A percentile compares a stretch with the other conserved stretches of the same genome.
Evolutionary conservation across 1,284 basidiomycete species (phyloP).

Genomic region (Austroboletus novae-zelandiae): DNA sequence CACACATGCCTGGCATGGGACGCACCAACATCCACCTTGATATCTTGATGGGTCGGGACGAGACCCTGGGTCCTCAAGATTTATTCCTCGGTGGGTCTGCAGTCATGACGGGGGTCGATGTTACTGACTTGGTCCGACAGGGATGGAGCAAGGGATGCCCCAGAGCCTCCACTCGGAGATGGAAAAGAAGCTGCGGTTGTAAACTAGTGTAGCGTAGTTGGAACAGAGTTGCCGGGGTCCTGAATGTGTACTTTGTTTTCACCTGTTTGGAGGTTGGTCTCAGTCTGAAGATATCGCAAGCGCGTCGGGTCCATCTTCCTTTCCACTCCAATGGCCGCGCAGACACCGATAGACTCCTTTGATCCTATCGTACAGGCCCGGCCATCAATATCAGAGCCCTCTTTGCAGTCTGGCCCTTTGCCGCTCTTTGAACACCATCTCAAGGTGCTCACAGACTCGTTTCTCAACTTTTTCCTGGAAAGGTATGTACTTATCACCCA

Average conservation of each 20-base stretch:
- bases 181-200: constrained; percentile 65
- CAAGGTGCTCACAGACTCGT: constrained; percentile 67
- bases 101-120: neutral
- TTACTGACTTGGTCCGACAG: constrained; percentile 35
- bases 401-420: constrained; percentile 52
- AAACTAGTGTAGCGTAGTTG: constrained; percentile 17
- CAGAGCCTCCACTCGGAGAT: constrained; percentile 69
- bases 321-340: constrained; percentile 20
- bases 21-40: constrained; percentile 84
- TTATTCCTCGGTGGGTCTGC: constrained; percentile 63
- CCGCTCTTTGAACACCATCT: constrained; percentile 72
- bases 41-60: constrained; percentile 89
- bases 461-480: constrained; percentile 82
- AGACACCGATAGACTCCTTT: constrained; percentile 19
- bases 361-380: constrained; percentile 25
- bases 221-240: constrained; percentile 10
- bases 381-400: constrained; percentile 43
- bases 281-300: neutral
- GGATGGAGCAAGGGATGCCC: constrained; percentile 48
- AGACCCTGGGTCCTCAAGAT: constrained; percentile 71
- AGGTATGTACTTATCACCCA: constrained; percentile 49
- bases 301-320: constrained; percentile 3
- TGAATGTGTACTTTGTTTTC: constrained; percentile 18
- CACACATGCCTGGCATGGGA: constrained; percentile 60
- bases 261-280: constrained; percentile 21